A percentile compares a stretch with the other conserved stretches of the same genome.
Evolutionary conservation across 2,329 filamentous ascomycete genomes (phyloP).

Genomic region (Trichoderma polysporum): DNA sequence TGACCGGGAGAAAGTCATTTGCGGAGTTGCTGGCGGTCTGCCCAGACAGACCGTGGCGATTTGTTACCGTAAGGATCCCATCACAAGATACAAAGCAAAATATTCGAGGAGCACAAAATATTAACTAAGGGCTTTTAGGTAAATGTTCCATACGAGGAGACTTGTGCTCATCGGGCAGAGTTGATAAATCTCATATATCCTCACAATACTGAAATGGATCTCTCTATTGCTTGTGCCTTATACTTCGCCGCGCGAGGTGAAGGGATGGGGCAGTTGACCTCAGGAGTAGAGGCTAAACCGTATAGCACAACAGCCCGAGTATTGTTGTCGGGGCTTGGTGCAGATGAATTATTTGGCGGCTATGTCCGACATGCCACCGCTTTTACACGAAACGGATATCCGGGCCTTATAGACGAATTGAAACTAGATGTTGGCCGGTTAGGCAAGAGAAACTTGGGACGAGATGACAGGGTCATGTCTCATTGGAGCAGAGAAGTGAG

Average conservation of each 20-base stretch:
- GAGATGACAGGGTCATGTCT: slow-evolving; percentile 87
- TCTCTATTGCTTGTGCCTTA: slow-evolving; percentile 90
- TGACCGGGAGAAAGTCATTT: slow-evolving; percentile 79
- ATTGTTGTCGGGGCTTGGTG: slow-evolving; percentile 86
- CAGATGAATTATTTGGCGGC: slow-evolving; percentile 93
- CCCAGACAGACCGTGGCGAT: slow-evolving; percentile 72
- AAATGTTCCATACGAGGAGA: slow-evolving; percentile 79
- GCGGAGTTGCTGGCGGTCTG: slow-evolving; percentile 71
- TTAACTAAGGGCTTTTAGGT: slow-evolving; percentile 46
- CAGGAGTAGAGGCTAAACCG: slow-evolving; percentile 28
- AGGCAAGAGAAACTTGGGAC: slow-evolving; percentile 89
- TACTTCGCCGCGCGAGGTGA: slow-evolving; percentile 86
- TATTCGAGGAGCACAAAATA: slow-evolving; percentile 3
- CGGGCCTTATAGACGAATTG: slow-evolving; percentile 75
- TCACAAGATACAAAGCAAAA: background rate
- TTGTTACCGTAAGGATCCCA: slow-evolving; percentile 61
- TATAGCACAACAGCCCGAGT: slow-evolving; percentile 76
- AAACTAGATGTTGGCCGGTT: slow-evolving; percentile 81
- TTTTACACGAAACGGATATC: slow-evolving; percentile 67
- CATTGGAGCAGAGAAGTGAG: slow-evolving; percentile 87
- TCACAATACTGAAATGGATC: slow-evolving; percentile 97
- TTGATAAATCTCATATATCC: slow-evolving; percentile 81
- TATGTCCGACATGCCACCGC: slow-evolving; percentile 82
- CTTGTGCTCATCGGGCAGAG: slow-evolving; percentile 62
- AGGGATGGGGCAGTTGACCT: slow-evolving; percentile 46